Base-by-base conservation (phyloP, 768 basidiomycete species). In the Pleurotus pulmonarius region DNA sequence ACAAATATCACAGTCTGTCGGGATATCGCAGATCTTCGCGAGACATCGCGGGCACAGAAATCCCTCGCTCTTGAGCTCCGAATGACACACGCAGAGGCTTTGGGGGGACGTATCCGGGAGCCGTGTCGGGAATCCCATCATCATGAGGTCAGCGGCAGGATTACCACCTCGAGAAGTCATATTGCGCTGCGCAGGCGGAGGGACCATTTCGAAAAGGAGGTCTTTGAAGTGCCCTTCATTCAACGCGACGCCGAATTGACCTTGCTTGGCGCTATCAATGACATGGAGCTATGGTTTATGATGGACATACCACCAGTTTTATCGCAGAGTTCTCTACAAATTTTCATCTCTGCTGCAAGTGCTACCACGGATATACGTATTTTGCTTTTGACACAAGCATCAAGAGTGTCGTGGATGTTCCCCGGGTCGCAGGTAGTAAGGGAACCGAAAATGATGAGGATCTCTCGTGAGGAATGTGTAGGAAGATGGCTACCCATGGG, bases 171-270 rank as follows among this genome's bases (percentile, higher is more conserved):
- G 62, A 15, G 75, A 65, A 4, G 78, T 67, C 18, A 83, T 60
- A 3, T 82, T 76, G 4, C 80, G 81, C 65, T 92, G 89, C 0
- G 94, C 93, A 0, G 97, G 97, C 0, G 97, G 97, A 16, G 95
- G 94, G 18, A 99, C 88, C 20, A 92, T 83, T 64, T 98, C 97
- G 72, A 98, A 98, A 7, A 99, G 75, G 15, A 98, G 79, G 67
- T 99, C 97, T 65, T 91, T 94, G 72, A 92, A 94, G 69, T 98
- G 95, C 0, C 93, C 93, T 70, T 99, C 97, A 70, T 98, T 97
- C 77, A 98, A 83, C 0, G 94, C 97, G n/a, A 99, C 97, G 16
- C 92, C 92, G 67, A 98, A 98, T 70, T 85, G 83, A 60, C 90
- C 89, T 87, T 64, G 51, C 55, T 60, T 64, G 41, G 20, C 46